A percentile compares a stretch with the other conserved stretches of the same genome.
These are phyloP conservation scores for Eutypa lata DNA, from an alignment of 2,329 filamentous ascomycete species.

Conservation along the genomic window DNA sequence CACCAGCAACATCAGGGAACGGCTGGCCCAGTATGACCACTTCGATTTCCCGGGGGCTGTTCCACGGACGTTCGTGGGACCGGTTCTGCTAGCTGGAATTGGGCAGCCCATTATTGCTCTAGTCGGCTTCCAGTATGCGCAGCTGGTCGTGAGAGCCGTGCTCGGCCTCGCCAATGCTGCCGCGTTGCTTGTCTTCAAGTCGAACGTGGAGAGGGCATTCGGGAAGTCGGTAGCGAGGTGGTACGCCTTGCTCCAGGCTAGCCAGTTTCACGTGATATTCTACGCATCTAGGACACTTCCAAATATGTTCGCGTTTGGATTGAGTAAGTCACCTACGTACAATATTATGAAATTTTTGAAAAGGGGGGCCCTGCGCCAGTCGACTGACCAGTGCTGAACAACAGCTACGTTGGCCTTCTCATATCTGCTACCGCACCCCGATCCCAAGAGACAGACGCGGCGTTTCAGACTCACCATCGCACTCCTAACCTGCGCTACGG, in stretches of 20 bases:
- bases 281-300: conserved; percentile 90
- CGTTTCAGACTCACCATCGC: conserved; percentile 65
- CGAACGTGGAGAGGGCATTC: conserved; percentile 62
- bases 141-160: conserved; percentile 67
- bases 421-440: conserved; percentile 39
- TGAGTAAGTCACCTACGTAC: conserved; percentile 70
- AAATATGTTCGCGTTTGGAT: conserved; percentile 91
- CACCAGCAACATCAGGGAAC: conserved; percentile 46
- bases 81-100: conserved; percentile 71
- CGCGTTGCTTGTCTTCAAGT: conserved; percentile 64
- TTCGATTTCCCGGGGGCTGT: conserved; percentile 87
- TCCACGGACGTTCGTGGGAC: conserved; percentile 84
- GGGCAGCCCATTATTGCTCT: conserved; percentile 63
- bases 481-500: conserved; percentile 74
- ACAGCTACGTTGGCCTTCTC: conserved; percentile 64
- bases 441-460: conserved; percentile 28
- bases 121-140: conserved; percentile 52
- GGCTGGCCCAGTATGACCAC: conserved; percentile 77
- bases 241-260: conserved; percentile 74
- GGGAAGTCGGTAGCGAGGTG: conserved; percentile 69
- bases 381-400: not conserved
- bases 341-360: too few relatives aligned
- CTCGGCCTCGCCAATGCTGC: conserved; percentile 74
- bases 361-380: not conserved
- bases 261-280: conserved; percentile 90